Percentiles rank a stretch among this genome's conserved stretches.
These are phyloP conservation scores for Pythium coloratum DNA, from an alignment of 352 stramenopile species.

Conservation along the genomic window DNA sequence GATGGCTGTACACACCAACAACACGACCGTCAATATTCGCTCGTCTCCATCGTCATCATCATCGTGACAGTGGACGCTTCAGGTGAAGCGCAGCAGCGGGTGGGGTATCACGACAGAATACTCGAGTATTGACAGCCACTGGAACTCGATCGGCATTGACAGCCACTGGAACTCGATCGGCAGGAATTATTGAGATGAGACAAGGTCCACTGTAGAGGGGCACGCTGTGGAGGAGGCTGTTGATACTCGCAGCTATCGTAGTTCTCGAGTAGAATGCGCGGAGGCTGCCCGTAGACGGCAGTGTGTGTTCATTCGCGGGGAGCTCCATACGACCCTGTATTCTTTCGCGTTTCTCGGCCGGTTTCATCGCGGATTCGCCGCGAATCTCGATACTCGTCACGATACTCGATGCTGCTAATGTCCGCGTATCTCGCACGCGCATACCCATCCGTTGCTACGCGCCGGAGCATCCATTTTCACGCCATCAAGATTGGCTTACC, in stretches of 20 bases:
- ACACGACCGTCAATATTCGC: conserved; percentile 6
- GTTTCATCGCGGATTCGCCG: neutral
- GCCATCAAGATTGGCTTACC: conserved; percentile 47
- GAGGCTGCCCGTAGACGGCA: neutral
- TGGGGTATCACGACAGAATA: neutral
- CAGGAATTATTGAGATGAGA: neutral
- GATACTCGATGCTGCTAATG: neutral
- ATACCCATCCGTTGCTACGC: conserved; percentile 34
- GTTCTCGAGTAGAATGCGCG: neutral
- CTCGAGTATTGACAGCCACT: neutral
- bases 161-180: neutral
- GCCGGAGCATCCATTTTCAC: neutral
- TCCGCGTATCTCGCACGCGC: neutral
- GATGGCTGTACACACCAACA: conserved; percentile 48
- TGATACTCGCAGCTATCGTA: neutral
- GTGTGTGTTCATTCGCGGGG: neutral
- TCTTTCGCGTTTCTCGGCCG: neutral
- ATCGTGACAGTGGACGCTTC: neutral
- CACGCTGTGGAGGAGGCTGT: neutral
- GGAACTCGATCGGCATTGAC: neutral
- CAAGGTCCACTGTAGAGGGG: neutral
- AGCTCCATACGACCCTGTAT: neutral
- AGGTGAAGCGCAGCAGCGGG: neutral
- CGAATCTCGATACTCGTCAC: neutral
- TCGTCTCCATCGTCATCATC: neutral